Evolutionary conservation across 1,139 yeast species (phyloP), one percentile per base, ranked within the genome.

Genomic region (Lodderomyces metapsilosis): DNA sequence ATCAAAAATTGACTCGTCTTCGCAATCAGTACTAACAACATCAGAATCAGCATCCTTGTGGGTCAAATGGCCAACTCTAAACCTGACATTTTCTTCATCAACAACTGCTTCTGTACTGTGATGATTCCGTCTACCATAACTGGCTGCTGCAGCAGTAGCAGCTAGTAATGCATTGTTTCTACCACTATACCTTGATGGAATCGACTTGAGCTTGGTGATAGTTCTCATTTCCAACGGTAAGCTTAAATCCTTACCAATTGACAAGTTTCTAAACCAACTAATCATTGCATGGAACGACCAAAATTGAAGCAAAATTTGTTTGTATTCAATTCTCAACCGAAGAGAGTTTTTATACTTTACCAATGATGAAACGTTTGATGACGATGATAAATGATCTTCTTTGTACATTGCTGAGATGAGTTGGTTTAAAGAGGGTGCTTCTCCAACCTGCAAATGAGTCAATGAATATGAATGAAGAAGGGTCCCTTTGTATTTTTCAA

Each of bases 271-370:
- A 51, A 52, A 68, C 76, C 78, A 73, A 37, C 61, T 61, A 10
- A 64, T 54, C 67, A 70, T 62, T 3, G 65, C 66, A 39, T 62
- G 57, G 48, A 72, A 68, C 12, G 76, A 70, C 71, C 76, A 70
- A 44, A 66, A 66, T 43, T 70, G 76, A 4, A 74, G 49, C 24
- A 72, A 54, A 6, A 70, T 39, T 52, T 74, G 78, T 41, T 66
- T 61, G 41, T 64, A 55, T 51, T 74, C 78, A 15, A 70, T 51
- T 37, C 78, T 53, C 15, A 70, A 51, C 38, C 79, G 57, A 31
- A 74, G 57, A 4, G 61, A 58, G 48, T 71, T 71, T 40, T 59
- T 58, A 50, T 66, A 69, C 36, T 62, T 61, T 20, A 66, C 62
- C 34, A 67, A 49, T n/a, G 66, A 54, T n/a, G 60, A 50, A 13